These are phyloP conservation scores for Phytophthora lateralis DNA, from an alignment of 352 stramenopile species.

Conservation along the genomic window DNA sequence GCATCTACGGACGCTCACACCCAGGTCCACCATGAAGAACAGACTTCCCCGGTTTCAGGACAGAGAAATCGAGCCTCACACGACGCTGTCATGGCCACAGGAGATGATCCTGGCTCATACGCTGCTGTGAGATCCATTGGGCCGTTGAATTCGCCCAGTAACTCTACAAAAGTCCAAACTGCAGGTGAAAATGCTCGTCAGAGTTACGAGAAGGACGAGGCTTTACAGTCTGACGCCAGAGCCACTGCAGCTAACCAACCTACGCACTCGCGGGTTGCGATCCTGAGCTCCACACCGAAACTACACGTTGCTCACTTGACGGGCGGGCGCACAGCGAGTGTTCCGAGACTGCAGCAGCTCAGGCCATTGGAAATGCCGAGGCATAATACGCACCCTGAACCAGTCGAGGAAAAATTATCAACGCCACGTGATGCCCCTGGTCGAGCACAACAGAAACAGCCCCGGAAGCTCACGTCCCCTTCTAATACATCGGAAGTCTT, in stretches of 20 bases:
- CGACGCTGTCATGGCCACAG: conserved; percentile 6
- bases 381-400: conserved; percentile 9
- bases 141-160: background rate
- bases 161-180: background rate
- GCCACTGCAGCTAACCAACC: background rate
- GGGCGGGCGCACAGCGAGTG: conserved; percentile 2
- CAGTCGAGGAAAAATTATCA: conserved; percentile 6
- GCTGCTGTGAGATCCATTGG: background rate
- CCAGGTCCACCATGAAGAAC: background rate
- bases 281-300: conserved; percentile 22
- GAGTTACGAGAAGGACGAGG: background rate
- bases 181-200: conserved; percentile 5
- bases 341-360: conserved; percentile 22
- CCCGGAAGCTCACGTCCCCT: background rate
- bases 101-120: background rate
- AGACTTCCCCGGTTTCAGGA: background rate
- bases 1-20: background rate
- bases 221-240: background rate
- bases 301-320: conserved; percentile 16
- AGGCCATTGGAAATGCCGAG: conserved; percentile 20
- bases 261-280: conserved; percentile 3
- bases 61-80: background rate
- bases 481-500: conserved; percentile 11
- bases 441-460: conserved; percentile 18
- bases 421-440: conserved; percentile 4